Evolutionary conservation across 1,284 basidiomycete genomes (phyloP).

Genomic region (Hemileia vastatrix): DNA sequence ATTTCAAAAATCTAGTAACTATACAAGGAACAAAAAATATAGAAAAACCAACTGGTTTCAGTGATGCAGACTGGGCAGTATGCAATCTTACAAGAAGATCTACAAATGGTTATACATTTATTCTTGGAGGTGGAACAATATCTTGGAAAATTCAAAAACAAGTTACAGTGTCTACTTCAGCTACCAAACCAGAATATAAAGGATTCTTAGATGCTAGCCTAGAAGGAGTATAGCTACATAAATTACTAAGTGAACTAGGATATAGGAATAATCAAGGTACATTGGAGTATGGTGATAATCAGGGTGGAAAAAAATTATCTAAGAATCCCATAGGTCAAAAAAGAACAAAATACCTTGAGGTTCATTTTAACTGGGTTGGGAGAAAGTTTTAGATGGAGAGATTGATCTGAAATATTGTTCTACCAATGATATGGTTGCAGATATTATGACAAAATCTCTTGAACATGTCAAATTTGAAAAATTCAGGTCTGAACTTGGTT

Average conservation of each 20-base stretch:
- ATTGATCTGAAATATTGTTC: too few relatives aligned
- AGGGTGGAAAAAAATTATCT: too few relatives aligned
- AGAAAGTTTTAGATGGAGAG: too few relatives aligned
- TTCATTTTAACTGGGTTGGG: conserved; percentile 2
- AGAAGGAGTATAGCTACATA: not conserved
- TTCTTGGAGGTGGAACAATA: not conserved
- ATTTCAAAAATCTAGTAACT: too few relatives aligned
- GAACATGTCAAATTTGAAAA: too few relatives aligned
- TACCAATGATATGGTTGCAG: too few relatives aligned
- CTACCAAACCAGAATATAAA: not conserved
- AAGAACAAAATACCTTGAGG: not conserved
- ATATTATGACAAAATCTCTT: too few relatives aligned
- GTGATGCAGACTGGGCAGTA: conserved; percentile 7
- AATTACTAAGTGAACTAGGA: not conserved
- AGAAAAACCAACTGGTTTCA: too few relatives aligned
- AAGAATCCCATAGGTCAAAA: conserved; percentile 1
- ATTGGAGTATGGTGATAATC: too few relatives aligned
- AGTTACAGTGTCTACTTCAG: not conserved
- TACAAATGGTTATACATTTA: not conserved
- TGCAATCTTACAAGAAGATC: not conserved
- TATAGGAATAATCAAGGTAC: too few relatives aligned
- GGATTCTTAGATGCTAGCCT: not conserved
- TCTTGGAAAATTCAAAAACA: conserved; percentile 3
- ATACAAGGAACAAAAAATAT: too few relatives aligned
- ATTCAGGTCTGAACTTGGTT: too few relatives aligned